phyloP scores from a whole-genome alignment of 495 filamentous ascomycete genomes.

The Neurospora hispaniola region DNA sequence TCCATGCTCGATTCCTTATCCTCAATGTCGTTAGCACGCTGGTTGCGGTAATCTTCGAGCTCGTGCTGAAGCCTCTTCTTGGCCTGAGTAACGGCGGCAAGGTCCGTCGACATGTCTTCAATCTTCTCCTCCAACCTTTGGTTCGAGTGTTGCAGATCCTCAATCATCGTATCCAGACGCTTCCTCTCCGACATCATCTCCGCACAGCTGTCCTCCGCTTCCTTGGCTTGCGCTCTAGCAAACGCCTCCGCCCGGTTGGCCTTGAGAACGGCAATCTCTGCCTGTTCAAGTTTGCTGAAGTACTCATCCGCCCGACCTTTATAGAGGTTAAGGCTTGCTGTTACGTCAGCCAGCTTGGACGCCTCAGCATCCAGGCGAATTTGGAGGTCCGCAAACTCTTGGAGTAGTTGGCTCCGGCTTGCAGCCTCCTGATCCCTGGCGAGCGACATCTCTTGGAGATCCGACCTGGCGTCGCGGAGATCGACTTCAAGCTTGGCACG shows the following conservation, averaged over 20 bases:
- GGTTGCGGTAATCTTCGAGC: conserved; percentile 92
- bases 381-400: conserved; percentile 90
- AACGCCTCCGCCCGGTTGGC: conserved; percentile 88
- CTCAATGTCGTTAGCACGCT: conserved; percentile 90
- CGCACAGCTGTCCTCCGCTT: conserved; percentile 85
- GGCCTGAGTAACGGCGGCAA: conserved; percentile 74
- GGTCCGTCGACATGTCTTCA: conserved; percentile 84
- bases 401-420: conserved; percentile 75
- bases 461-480: conserved; percentile 70
- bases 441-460: conserved; percentile 66
- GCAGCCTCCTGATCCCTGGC: conserved; percentile 75
- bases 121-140: conserved; percentile 84
- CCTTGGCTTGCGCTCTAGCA: conserved; percentile 74
- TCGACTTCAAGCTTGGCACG: conserved; percentile 78
- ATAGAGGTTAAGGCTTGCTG: conserved; percentile 76
- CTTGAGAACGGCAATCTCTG: conserved; percentile 90
- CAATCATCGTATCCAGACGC: conserved; percentile 76
- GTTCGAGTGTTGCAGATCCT: conserved; percentile 81
- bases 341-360: conserved; percentile 74
- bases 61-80: conserved; percentile 96
- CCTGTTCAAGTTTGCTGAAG: conserved; percentile 94
- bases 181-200: conserved; percentile 87
- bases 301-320: conserved; percentile 93
- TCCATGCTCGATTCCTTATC: conserved; percentile 95
- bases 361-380: conserved; percentile 84